Percentiles rank a stretch among this genome's conserved stretches.
Conservation (phyloP, 2,329 filamentous ascomycete genomes). For the Exophiala sideris region DNA sequence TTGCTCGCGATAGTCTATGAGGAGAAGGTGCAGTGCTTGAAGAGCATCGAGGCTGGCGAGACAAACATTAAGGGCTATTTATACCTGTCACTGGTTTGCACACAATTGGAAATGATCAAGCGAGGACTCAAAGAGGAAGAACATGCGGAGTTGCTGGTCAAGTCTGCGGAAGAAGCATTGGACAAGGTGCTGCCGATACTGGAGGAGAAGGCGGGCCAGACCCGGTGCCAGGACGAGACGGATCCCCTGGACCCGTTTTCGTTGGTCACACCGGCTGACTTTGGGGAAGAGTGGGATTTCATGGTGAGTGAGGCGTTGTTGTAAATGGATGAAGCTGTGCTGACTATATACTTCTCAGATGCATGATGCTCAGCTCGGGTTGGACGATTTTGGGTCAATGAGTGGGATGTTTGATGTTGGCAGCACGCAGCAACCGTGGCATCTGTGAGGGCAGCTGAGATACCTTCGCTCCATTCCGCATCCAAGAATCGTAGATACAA, state of each 20-base stretch:
- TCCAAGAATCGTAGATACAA: no score
- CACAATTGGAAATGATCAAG: conserved; percentile 45
- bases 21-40: conserved; percentile 25
- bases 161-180: conserved; percentile 37
- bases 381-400: no score
- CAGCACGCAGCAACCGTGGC: no score
- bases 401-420: no score
- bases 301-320: no score
- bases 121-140: conserved; percentile 37
- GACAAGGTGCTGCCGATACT: conserved; percentile 5
- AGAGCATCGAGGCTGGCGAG: conserved; percentile 31
- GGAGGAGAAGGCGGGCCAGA: neutral
- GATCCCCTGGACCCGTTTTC: neutral
- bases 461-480: no score
- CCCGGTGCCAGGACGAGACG: neutral
- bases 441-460: no score
- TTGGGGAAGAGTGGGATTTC: no score
- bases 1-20: conserved; percentile 35
- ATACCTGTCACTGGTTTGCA: conserved; percentile 38
- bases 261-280: no score
- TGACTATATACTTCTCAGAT: no score
- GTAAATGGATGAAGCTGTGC: no score
- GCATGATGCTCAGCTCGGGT: no score
- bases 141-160: conserved; percentile 35
- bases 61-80: conserved; percentile 37